Evolutionary conservation across 371 early-diverging fungal species (phyloP).

Genomic region (Circinella umbellata): DNA sequence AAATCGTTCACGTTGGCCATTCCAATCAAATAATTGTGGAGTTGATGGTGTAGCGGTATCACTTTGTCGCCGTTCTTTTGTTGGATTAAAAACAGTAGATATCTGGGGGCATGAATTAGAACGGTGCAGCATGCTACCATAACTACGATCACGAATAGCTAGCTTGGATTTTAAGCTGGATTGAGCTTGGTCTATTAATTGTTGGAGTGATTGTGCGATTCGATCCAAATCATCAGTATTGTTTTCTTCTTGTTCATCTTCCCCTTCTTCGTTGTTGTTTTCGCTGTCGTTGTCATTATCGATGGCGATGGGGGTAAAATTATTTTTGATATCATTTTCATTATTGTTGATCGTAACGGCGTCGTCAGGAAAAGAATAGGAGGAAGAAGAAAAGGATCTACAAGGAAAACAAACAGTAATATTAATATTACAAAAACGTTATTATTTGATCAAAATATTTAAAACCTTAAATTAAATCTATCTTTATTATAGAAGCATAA

Average conservation of each 20-base stretch:
- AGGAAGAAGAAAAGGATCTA: no score
- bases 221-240: neutral
- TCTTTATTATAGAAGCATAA: neutral
- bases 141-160: slow-evolving; percentile 16
- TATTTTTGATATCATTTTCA: no score
- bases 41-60: slow-evolving; percentile 9
- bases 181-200: slow-evolving; percentile 20
- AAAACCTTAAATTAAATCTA: no score
- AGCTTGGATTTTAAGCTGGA: slow-evolving; percentile 14
- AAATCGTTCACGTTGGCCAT: slow-evolving; percentile 8
- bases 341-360: no score
- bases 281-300: neutral
- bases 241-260: neutral
- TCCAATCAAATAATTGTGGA: neutral
- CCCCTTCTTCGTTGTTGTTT: neutral
- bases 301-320: neutral
- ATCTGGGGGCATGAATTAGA: slow-evolving; percentile 18
- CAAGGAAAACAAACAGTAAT: no score
- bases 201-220: slow-evolving; percentile 11
- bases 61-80: slow-evolving; percentile 1
- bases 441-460: no score
- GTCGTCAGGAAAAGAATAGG: no score
- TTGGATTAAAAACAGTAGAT: neutral
- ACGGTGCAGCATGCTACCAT: slow-evolving; percentile 13
- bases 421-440: no score